Conservation (phyloP, 2,329 filamentous ascomycete genomes). For the Xylaria sp. region DNA sequence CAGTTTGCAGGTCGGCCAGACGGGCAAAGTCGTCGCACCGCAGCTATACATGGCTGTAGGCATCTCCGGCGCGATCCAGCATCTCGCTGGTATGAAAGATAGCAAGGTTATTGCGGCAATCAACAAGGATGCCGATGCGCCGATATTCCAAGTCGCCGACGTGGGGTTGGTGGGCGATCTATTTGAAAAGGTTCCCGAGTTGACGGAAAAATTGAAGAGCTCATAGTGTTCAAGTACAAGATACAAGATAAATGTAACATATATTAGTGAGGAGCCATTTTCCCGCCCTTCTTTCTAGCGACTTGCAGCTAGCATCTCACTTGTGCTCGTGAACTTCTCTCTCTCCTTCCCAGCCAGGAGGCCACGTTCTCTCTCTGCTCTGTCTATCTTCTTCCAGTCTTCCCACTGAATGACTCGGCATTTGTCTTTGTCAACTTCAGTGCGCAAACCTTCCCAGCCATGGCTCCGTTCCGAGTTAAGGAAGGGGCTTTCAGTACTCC, state of each 20-base stretch:
- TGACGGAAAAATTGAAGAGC: conserved; percentile 92
- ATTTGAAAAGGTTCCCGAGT: conserved; percentile 93
- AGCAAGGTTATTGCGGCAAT: conserved; percentile 99
- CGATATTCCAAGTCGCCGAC: conserved; percentile 98
- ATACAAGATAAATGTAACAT: conserved; percentile 39
- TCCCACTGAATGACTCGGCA: conserved; percentile 79
- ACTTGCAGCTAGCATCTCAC: conserved; percentile 68
- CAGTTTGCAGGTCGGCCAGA: conserved; percentile 97
- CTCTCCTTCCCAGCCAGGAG: conserved; percentile 76
- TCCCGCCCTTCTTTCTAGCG: conserved; percentile 46
- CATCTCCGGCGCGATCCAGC: conserved; percentile 97
- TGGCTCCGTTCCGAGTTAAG: conserved; percentile 46
- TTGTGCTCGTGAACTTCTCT: conserved; percentile 72
- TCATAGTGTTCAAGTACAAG: conserved; percentile 48
- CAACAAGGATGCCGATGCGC: conserved; percentile 97
- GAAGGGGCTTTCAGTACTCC: conserved; percentile 62
- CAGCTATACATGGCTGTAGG: conserved; percentile 95
- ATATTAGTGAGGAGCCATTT: conserved; percentile 31
- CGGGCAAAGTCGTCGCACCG: conserved; percentile 97
- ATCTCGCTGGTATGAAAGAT: conserved; percentile 99
- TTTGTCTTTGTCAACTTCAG: conserved; percentile 65
- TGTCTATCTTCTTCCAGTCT: conserved; percentile 87
- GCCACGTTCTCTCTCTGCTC: conserved; percentile 77
- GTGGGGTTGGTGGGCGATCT: conserved; percentile 95
- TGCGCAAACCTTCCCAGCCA: conserved; percentile 83